Conservation (phyloP, 2,329 filamentous ascomycete genomes). For the Myriosclerotinia scirpicola region DNA sequence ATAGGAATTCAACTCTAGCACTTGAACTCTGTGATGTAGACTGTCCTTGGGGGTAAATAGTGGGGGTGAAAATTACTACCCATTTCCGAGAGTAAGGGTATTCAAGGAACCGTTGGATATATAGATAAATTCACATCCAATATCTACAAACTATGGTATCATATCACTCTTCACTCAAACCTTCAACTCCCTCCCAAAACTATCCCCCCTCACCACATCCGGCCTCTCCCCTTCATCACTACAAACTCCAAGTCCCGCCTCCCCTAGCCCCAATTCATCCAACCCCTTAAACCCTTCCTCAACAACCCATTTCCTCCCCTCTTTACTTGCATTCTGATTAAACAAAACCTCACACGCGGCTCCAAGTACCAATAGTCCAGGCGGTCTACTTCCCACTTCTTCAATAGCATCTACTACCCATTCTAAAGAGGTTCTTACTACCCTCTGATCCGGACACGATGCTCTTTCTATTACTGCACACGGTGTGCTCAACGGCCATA, state of each 20-base stretch:
- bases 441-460: constrained; percentile 89
- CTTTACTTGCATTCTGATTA: constrained; percentile 49
- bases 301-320: constrained; percentile 71
- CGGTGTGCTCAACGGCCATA: constrained; percentile 77
- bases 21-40: too few relatives aligned
- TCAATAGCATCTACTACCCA: constrained; percentile 81
- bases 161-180: constrained; percentile 18
- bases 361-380: constrained; percentile 84
- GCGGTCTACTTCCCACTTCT: constrained; percentile 83
- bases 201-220: constrained; percentile 29
- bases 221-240: constrained; percentile 22
- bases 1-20: too few relatives aligned
- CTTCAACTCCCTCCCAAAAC: constrained; percentile 30
- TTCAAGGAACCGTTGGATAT: neutral
- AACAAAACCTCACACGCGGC: constrained; percentile 74
- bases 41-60: too few relatives aligned
- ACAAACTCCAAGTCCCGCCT: constrained; percentile 29
- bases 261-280: constrained; percentile 46
- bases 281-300: constrained; percentile 83
- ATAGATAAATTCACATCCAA: neutral
- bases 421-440: constrained; percentile 82
- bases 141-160: neutral
- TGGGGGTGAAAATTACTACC: too few relatives aligned
- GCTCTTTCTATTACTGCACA: constrained; percentile 93
- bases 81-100: too few relatives aligned